Base-by-base conservation (phyloP, 441 rosid genomes). In the Omphalea diandra region DNA sequence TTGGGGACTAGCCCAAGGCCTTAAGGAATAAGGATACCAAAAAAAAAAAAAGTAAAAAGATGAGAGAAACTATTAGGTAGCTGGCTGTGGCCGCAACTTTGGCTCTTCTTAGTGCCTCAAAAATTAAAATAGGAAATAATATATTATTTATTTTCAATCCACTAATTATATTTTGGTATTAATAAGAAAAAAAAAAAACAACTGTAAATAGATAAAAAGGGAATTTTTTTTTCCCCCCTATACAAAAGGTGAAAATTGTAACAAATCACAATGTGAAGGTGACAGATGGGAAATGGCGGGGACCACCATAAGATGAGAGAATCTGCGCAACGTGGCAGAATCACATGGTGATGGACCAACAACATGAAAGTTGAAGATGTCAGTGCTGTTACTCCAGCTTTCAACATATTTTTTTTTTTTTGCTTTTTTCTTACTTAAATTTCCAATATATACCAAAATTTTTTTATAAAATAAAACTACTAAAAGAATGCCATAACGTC, bases 271-370 rank as follows among this genome's bases (percentile, higher is more conserved):
- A 22, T 22, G 27, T 4, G 58, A 46, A 38, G 67, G 41, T 4
- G 31, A 2, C 14, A 31, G 63, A 29, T 18, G 36, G n/a, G 43
- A 24, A 41, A 61, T 18, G 71, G 46, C 2, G 44, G 68, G 80
- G 81, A 65, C 83, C 76, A 72, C 20, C 63, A 17, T 29, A 70
- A 54, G 76, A 36, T 32, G 71, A 65, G 80, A n/a, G n/a, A 76
- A 76, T 81, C 73, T 64, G 41, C 31, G 66, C 63, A 69, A 81
- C 81, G 85, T 79, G 85, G 83, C 83, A 61, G 50, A 53, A 67
- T 68, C 82, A 77, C 79, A 63, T 72, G 87, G 68, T 49, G 66
- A 67, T 70, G 79, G 80, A 15, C 75, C 84, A 63, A 50, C n/a
- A n/a, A n/a, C 73, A 26, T 64, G 24, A 61, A 50, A 59, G 58